Evolutionary conservation across 1,284 basidiomycete species (phyloP).

Genomic region (Baeospora myosura): DNA sequence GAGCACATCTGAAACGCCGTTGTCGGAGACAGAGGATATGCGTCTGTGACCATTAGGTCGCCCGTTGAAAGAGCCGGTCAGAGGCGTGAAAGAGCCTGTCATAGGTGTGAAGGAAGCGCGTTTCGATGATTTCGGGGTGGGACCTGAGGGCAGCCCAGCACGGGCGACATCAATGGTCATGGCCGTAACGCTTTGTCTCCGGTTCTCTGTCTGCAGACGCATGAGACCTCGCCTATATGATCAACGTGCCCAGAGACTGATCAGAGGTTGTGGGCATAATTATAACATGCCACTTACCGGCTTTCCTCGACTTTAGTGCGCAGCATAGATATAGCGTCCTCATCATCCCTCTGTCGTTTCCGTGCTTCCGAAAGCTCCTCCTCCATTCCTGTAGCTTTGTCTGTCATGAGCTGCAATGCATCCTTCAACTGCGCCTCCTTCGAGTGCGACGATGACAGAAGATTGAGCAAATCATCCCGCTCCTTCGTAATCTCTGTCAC

Average conservation of each 20-base stretch:
- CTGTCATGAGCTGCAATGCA: constrained; percentile 53
- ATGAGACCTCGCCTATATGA: constrained; percentile 70
- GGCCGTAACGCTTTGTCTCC: constrained; percentile 49
- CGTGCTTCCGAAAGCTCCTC: constrained; percentile 52
- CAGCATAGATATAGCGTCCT: constrained; percentile 74
- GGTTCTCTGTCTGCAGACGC: constrained; percentile 80
- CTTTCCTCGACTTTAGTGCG: constrained; percentile 88
- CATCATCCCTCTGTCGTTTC: constrained; percentile 65
- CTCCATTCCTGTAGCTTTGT: constrained; percentile 55
- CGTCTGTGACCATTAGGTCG: constrained; percentile 53
- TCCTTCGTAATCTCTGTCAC: constrained; percentile 57
- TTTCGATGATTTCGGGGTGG: constrained; percentile 56
- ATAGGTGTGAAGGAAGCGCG: constrained; percentile 67
- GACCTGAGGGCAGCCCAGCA: constrained; percentile 34
- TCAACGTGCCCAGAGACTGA: constrained; percentile 2
- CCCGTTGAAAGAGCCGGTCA: constrained; percentile 18
- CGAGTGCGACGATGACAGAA: constrained; percentile 41
- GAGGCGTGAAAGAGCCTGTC: constrained; percentile 46
- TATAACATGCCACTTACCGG: constrained; percentile 41
- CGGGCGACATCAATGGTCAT: constrained; percentile 51
- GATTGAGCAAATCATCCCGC: constrained; percentile 51
- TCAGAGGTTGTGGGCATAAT: background rate
- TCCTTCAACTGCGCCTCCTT: constrained; percentile 55
- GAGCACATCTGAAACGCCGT: constrained; percentile 24
- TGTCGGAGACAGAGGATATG: constrained; percentile 60